These are phyloP conservation scores for Phialocephala subalpina DNA, from an alignment of 2,329 filamentous ascomycete genomes.

Conservation along the genomic window DNA sequence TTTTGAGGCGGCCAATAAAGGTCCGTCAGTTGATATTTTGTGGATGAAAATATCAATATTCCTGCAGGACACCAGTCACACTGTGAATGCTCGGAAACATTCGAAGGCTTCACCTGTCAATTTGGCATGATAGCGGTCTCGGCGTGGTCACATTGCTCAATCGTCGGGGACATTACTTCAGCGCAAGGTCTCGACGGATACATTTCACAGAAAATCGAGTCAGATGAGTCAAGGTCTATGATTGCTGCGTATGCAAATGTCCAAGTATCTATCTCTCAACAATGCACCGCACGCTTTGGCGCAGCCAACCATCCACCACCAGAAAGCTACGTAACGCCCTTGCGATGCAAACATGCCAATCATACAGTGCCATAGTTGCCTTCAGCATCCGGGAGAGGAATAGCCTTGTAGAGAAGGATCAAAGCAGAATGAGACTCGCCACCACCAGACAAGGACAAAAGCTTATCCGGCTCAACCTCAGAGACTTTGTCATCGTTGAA, in stretches of 20 bases:
- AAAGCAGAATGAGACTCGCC: slow-evolving; percentile 87
- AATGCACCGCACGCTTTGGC: slow-evolving; percentile 13
- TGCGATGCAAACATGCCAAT: slow-evolving; percentile 25
- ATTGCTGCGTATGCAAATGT: neutral
- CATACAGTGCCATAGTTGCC: slow-evolving; percentile 40
- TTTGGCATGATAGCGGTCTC: neutral
- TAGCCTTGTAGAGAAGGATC: slow-evolving; percentile 80
- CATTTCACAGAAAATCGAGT: neutral
- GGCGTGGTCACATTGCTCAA: neutral
- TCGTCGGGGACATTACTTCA: slow-evolving; percentile 10
- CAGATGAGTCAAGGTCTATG: neutral
- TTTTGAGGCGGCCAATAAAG: slow-evolving; percentile 18
- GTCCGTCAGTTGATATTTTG: too few species aligned
- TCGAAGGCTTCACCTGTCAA: neutral
- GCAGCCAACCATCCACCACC: slow-evolving; percentile 14
- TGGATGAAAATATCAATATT: neutral
- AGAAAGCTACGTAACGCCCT: slow-evolving; percentile 24
- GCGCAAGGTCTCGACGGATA: neutral
- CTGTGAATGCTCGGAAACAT: neutral
- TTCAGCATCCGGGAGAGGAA: slow-evolving; percentile 69
- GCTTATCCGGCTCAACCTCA: slow-evolving; percentile 91
- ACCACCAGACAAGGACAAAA: slow-evolving; percentile 87
- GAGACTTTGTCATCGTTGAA: slow-evolving; percentile 99
- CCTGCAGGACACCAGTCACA: neutral
- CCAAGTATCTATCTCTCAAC: slow-evolving; percentile 14